Evolutionary conservation across 768 basidiomycete species (phyloP), one percentile per base, ranked within the genome.

Genomic region (Neoboletus brunneissimus): DNA sequence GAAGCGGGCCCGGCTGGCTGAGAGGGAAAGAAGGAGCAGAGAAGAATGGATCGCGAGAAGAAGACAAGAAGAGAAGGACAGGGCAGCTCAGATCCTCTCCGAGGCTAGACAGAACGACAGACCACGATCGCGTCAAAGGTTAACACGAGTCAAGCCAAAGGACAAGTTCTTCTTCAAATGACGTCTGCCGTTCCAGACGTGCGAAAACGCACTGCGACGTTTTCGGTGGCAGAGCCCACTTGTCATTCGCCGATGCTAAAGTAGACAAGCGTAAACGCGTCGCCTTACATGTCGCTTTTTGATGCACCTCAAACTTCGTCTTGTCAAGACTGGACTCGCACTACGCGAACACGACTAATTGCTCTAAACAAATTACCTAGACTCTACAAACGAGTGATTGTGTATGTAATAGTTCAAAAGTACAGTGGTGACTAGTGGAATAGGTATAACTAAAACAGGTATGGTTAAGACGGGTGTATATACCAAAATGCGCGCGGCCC

Each of bases 11-110:
- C 75, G 74, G 61, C 60, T 84, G 58, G 77, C 76, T 54, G 77
- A 79, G 64, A 76, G 75, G 61, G 84, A 86, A 71, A 76, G 81
- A 62, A 66, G 72, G 64, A 64, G 65, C 52, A 77, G 75, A 64
- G 73, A 72, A 59, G 76, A 76, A 48, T 70, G 72, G 56, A 69
- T 75, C 47, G 60, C 68, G 61, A 59, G 72, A 56, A 76, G 62
- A 58, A 73, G 73, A 62, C 61, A 77, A 61, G 77, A 75, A 64
- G 81, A 85, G 67, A 72, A 65, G 55, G 68, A 65, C 57, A 62
- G 51, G 51, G 66, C 68, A 35, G 74, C 77, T 62, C 73, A 77
- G 51, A 67, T 74, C 55, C 58, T 73, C 46, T 53, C 62, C 42
- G 64, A 63, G 45, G 40, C 62, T 42, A 41, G 54, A 48, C 61